phyloP scores from a whole-genome alignment of 2,329 filamentous ascomycete genomes.

The Ophiobolus disseminans region DNA sequence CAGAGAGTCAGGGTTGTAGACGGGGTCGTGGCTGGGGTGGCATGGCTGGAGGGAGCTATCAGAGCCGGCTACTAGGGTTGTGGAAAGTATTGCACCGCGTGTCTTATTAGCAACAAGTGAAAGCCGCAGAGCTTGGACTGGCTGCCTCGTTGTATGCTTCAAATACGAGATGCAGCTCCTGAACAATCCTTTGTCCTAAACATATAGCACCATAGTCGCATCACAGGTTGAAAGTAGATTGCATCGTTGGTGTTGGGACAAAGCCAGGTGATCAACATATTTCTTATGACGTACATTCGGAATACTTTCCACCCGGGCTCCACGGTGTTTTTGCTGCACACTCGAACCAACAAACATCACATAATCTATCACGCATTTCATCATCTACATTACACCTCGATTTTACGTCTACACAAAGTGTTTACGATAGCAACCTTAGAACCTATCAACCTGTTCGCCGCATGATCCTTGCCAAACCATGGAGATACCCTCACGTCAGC shows the following conservation, averaged over 20 bases:
- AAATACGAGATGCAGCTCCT: too few species aligned
- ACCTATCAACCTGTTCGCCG: too few species aligned
- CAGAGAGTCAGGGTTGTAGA: constrained; percentile 75
- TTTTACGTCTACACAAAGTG: too few species aligned
- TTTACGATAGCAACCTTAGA: too few species aligned
- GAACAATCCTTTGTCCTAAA: too few species aligned
- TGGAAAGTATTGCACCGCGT: neutral
- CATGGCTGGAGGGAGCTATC: constrained; percentile 64
- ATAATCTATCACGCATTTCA: neutral
- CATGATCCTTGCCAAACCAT: neutral
- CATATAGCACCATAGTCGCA: neutral
- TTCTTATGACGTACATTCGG: constrained; percentile 8
- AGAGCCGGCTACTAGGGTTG: constrained; percentile 44
- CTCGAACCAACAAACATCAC: neutral
- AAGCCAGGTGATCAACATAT: neutral
- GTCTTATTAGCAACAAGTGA: neutral
- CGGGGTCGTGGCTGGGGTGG: constrained; percentile 74
- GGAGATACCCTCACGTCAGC: neutral
- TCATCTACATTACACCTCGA: too few species aligned
- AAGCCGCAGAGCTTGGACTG: neutral
- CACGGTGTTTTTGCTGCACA: neutral
- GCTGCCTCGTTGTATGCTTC: too few species aligned
- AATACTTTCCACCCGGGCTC: neutral
- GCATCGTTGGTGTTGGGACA: neutral
- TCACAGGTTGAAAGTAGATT: neutral